Base-by-base conservation (phyloP, 805 yeast species). In the Grigorovia transvaalensis region DNA sequence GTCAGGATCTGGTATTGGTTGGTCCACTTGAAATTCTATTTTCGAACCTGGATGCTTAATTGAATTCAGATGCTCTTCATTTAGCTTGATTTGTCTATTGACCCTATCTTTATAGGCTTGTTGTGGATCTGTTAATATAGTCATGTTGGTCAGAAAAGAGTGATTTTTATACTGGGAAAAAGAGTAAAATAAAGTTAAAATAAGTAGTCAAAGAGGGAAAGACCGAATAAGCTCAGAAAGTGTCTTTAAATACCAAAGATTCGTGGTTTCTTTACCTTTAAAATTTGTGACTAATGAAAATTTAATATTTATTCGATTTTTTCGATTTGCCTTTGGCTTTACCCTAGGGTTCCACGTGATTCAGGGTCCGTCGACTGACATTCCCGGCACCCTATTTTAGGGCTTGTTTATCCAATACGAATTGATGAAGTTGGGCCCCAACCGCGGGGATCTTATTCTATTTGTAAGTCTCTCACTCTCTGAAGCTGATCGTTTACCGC, bases 21-120 rank as follows among this genome's bases (percentile, higher is more conserved):
- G 51, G 33, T 68, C 68, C 12, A 67, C 58, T 1, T 65, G 64
- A 46, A 71, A 63, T 1, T 62, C 56, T 1, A 63, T 54, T 40
- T 61, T 57, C 2, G 66, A 66, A 0, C 74, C 74, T 0, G 69
- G 69, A 48, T 72, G 68, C 2, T 55, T 54, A 17, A 71, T 53
- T 0, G 71, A 62, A 9, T 62, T 59, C 23, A 71, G 51, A 51
- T 71, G 70, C 6, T 58, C 62, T 41, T 51, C 52, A 57, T 72
- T 72, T 30, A 55, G 54, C 17, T 54, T 46, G 20, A 71, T 54
- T 52, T 65, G 68, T 13, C 50, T 52, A 29, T 58, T 53, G n/a
- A 63, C 59, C 17, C 53, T 57, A 9, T 55, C 51, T 23, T 58
- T 52, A 44, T 63, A 63, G 9, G 4, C 15, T 7, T 43, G 44